These are phyloP conservation scores for Microcera coccophila DNA, from an alignment of 2,329 filamentous ascomycete genomes.

Conservation along the genomic window DNA sequence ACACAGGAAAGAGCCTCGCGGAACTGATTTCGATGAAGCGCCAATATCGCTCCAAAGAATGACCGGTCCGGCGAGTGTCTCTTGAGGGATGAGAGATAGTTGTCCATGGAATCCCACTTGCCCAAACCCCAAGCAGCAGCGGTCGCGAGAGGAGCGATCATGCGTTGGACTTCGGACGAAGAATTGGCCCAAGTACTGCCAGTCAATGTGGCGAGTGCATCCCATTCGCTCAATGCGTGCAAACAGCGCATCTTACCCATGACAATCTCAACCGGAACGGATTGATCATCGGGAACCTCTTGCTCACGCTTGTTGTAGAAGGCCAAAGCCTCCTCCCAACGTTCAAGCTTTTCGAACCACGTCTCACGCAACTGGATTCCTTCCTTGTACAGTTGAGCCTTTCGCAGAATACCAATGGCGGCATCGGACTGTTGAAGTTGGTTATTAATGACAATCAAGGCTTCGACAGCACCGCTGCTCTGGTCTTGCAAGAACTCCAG, in stretches of 20 bases:
- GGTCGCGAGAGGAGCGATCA: constrained; percentile 89
- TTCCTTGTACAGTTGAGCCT: constrained; percentile 92
- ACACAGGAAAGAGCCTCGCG: constrained; percentile 86
- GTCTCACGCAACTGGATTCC: constrained; percentile 92
- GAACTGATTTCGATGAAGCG: constrained; percentile 94
- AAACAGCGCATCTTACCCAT: constrained; percentile 99
- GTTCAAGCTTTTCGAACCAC: constrained; percentile 97
- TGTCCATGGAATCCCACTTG: constrained; percentile 98
- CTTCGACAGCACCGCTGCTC: constrained; percentile 91
- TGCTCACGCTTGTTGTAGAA: constrained; percentile 86
- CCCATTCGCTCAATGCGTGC: constrained; percentile 96
- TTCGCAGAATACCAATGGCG: constrained; percentile 93
- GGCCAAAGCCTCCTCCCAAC: constrained; percentile 93
- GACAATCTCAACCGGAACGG: constrained; percentile 80
- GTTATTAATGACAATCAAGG: constrained; percentile 98
- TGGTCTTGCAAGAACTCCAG: constrained; percentile 97
- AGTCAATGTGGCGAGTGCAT: constrained; percentile 80
- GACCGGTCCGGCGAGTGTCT: constrained; percentile 87
- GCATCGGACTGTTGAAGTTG: constrained; percentile 98
- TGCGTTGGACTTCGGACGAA: constrained; percentile 77
- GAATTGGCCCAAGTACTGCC: constrained; percentile 94
- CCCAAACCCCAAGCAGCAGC: constrained; percentile 94
- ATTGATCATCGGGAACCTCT: constrained; percentile 56
- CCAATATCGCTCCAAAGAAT: constrained; percentile 95
- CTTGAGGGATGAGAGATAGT: constrained; percentile 93